Evolutionary conservation across 345 rosid genomes (phyloP).

Genomic region (Passiflora organensis): DNA sequence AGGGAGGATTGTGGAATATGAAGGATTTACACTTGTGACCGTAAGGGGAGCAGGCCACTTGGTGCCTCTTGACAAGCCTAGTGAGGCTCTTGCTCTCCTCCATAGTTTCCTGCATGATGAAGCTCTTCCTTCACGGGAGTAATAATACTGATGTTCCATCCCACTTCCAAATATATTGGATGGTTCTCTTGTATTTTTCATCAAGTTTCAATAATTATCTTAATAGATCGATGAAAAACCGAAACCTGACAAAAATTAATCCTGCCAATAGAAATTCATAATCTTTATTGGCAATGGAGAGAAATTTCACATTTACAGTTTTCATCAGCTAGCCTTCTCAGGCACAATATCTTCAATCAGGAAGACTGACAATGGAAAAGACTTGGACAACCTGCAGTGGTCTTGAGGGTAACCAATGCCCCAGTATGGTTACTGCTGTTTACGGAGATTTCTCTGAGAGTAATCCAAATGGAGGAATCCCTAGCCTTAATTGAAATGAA

Average conservation of each 20-base stretch:
- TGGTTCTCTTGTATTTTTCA: too few relatives aligned
- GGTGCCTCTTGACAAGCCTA: conserved; percentile 55
- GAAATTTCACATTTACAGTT: not conserved
- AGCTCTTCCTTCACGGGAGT: not conserved
- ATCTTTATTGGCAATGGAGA: not conserved
- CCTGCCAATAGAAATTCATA: not conserved
- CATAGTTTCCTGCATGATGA: conserved; percentile 32
- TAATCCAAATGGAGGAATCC: too few relatives aligned
- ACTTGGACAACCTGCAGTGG: conserved; percentile 19
- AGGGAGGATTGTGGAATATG: conserved; percentile 53
- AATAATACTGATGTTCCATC: too few relatives aligned
- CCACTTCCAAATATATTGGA: too few relatives aligned
- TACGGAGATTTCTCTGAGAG: conserved; percentile 1
- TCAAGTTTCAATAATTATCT: conserved; percentile 1
- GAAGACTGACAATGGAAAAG: conserved; percentile 19
- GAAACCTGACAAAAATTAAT: not conserved
- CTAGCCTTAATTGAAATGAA: too few relatives aligned
- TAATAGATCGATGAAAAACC: not conserved
- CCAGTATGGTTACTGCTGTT: not conserved
- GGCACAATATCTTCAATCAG: conserved; percentile 3
- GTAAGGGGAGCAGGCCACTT: conserved; percentile 67
- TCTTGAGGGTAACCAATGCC: conserved; percentile 23
- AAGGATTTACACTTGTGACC: conserved; percentile 47
- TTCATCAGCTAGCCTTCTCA: conserved; percentile 1
- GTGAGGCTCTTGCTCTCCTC: conserved; percentile 44